These are phyloP conservation scores for Aegilops umbellulata DNA, from an alignment of 176 grass and related monocot species.

Conservation along the genomic window DNA sequence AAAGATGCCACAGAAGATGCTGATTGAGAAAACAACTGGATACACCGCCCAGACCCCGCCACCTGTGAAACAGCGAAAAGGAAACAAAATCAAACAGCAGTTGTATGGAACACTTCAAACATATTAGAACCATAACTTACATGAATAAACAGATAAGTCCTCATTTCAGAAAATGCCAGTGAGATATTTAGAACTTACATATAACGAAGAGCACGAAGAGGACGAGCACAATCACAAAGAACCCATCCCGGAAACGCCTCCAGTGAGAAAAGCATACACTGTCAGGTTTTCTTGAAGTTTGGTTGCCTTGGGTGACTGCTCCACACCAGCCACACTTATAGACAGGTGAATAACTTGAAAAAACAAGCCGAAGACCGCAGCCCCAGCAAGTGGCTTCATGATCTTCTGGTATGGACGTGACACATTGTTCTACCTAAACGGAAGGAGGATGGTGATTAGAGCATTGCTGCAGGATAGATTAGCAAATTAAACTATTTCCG, in stretches of 20 bases:
- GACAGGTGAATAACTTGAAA: constrained; percentile 62
- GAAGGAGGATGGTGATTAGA: constrained; percentile 10
- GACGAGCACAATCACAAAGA: constrained; percentile 72
- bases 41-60: constrained; percentile 87
- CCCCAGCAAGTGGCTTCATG: constrained; percentile 87
- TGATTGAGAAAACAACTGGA: constrained; percentile 78
- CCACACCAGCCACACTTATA: constrained; percentile 99
- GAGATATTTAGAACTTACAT: constrained; percentile 51
- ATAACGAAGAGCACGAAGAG: constrained; percentile 89
- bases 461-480: background rate
- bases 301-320: constrained; percentile 72
- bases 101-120: background rate
- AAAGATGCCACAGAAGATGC: constrained; percentile 72
- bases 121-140: background rate
- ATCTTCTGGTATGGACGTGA: constrained; percentile 67
- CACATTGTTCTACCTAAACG: constrained; percentile 72
- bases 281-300: constrained; percentile 65
- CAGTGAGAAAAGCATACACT: constrained; percentile 74
- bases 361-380: constrained; percentile 73
- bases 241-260: constrained; percentile 65
- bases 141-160: background rate
- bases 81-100: constrained; percentile 5
- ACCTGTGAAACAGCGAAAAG: constrained; percentile 47
- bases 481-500: background rate
- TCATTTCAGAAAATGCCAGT: background rate